Evolutionary conservation across 2,329 filamentous ascomycete genomes (phyloP), one percentile per base, ranked within the genome.

Genomic region (Ophiostoma novo-ulmi): DNA sequence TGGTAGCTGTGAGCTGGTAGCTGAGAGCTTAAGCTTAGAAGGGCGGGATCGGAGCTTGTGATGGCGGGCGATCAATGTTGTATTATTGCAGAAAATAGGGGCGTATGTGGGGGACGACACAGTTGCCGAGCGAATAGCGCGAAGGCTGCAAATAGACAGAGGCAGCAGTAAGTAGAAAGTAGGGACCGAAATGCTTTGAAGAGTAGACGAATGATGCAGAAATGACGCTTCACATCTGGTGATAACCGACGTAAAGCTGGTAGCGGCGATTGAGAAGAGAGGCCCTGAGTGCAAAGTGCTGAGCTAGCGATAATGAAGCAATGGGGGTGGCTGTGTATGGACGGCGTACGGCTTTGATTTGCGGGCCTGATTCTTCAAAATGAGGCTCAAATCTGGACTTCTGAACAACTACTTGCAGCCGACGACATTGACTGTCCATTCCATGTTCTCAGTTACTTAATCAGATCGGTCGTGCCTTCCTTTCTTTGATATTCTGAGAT

Each of bases 21-120:
- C 38, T 48, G 44, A 48, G 44, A 48, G 44, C 44, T 48, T 48
- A 20, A 48, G 44, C 14, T 20, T 48, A 58, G 52, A 22, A 26
- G 52, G 26, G 58, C 58, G 58, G 58, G 58, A 63, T 63, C 58
- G 58, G 58, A 63, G 58, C 58, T 63, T 63, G 14, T 26, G 26
- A 63, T 35, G 58, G 58, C 58, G 58, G 58, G 58, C 58, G 58
- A 63, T 63, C 58, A 63, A 11, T 63, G 58, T 63, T 26, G 58
- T 63, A 63, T 63, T 63, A 63, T 63, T 36, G 26, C 26, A 63
- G 58, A 63, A 63, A 63, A 63, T 63, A 63, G 58, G 58, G 58
- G 58, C 58, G 58, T 26, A 36, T 63, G 58, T 63, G 58, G 58
- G 58, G 58, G 58, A 63, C 26, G 13, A 63, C 3, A 63, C 58